A percentile compares a stretch with the other conserved stretches of the same genome.
Evolutionary conservation across 352 stramenopile genomes (phyloP).

Genomic region (Globisporangium acanthophoron): DNA sequence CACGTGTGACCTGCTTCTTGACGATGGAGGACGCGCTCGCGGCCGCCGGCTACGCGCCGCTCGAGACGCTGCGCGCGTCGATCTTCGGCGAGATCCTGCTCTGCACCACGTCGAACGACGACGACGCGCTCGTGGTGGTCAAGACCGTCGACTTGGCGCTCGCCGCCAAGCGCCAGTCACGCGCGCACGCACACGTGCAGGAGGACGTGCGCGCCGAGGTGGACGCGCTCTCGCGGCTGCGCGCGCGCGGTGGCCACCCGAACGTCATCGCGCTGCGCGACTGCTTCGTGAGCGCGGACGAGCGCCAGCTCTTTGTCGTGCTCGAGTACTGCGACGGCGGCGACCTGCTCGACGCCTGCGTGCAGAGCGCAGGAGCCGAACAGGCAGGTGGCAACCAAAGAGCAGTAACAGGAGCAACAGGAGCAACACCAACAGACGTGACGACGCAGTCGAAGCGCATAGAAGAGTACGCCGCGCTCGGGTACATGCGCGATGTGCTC

Average conservation of each 20-base stretch:
- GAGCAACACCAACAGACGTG: neutral
- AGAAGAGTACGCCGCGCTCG: conserved; percentile 36
- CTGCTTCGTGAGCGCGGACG: conserved; percentile 52
- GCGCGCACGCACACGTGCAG: conserved; percentile 41
- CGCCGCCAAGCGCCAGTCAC: conserved; percentile 48
- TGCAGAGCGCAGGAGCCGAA: conserved; percentile 15
- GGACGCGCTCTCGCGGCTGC: conserved; percentile 52
- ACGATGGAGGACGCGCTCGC: neutral
- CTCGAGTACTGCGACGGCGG: conserved; percentile 76
- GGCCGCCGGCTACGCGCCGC: conserved; percentile 32
- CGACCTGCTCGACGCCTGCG: conserved; percentile 63
- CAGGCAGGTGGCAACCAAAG: too few relatives aligned
- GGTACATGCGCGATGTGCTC: conserved; percentile 68
- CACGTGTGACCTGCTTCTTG: too few relatives aligned
- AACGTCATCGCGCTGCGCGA: conserved; percentile 70
- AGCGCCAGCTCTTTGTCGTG: conserved; percentile 54
- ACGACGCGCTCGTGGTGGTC: conserved; percentile 29
- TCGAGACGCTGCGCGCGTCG: conserved; percentile 38
- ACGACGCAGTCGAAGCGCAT: conserved; percentile 16
- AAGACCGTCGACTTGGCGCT: conserved; percentile 68
- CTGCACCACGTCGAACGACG: conserved; percentile 13
- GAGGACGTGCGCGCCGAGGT: conserved; percentile 70
- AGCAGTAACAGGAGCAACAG: neutral
- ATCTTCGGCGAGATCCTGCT: conserved; percentile 75
- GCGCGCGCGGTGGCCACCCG: conserved; percentile 47